phyloP scores from a whole-genome alignment of 495 filamentous ascomycete genomes.

The Tuber calosporum region DNA sequence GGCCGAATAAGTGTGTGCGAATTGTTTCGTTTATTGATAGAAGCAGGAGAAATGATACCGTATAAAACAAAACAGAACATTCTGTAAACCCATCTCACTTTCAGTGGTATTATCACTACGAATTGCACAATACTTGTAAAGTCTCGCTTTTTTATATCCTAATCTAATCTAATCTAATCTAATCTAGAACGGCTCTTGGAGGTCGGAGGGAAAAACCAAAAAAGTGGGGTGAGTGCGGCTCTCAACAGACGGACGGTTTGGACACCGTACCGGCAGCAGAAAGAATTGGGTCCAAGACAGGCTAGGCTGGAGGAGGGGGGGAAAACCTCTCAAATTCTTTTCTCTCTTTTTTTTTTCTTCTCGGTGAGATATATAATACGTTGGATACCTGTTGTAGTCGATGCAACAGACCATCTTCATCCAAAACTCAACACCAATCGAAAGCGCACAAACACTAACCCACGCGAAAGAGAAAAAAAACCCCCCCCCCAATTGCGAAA shows the following conservation, averaged over 20 bases:
- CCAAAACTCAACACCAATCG: background rate
- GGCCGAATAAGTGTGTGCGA: background rate
- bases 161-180: background rate
- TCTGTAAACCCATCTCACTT: background rate
- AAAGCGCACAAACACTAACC: background rate
- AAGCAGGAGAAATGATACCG: constrained; percentile 24
- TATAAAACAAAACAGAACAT: constrained; percentile 18
- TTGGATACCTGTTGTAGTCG: background rate
- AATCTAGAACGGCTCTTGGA: background rate
- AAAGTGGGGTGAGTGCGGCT: background rate
- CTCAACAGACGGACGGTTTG: background rate
- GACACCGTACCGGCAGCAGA: background rate
- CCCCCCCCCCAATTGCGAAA: background rate
- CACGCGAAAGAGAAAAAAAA: background rate
- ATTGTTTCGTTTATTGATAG: background rate
- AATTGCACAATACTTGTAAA: background rate
- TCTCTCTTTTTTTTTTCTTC: background rate
- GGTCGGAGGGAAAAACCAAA: background rate
- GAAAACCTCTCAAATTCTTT: background rate
- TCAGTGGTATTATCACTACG: background rate
- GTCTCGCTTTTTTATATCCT: background rate
- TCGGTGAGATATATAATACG: background rate
- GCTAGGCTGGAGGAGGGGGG: too few relatives aligned
- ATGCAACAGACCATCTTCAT: background rate
- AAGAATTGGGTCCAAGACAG: background rate